Conservation (phyloP, 176 grass and related monocot genomes). For the Aegilops longissima region DNA sequence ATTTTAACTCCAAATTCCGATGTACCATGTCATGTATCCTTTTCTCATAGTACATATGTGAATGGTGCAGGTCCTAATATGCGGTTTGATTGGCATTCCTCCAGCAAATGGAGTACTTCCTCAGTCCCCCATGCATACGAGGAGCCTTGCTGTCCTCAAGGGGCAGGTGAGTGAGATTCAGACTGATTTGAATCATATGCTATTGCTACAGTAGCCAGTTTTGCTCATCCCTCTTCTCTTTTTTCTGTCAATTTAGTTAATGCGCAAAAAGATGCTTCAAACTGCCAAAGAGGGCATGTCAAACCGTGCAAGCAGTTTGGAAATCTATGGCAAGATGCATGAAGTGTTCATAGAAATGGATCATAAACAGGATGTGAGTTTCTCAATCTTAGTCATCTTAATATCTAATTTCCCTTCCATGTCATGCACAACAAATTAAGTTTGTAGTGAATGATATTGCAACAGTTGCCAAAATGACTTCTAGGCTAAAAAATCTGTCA, state of each 20-base stretch:
- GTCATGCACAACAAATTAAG: neutral
- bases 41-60: conserved; percentile 31
- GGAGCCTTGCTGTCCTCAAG: conserved; percentile 80
- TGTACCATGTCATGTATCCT: neutral
- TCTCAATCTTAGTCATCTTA: conserved; percentile 1
- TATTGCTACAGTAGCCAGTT: neutral
- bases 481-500: neutral
- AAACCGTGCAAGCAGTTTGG: conserved; percentile 51
- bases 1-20: neutral
- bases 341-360: conserved; percentile 78
- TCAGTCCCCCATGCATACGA: conserved; percentile 98
- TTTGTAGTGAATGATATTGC: no score
- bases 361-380: conserved; percentile 35
- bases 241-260: conserved; percentile 41
- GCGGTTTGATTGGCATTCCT: conserved; percentile 87
- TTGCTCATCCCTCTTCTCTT: conserved; percentile 4
- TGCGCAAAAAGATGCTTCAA: conserved; percentile 80
- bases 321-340: conserved; percentile 94
- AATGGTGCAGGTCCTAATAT: conserved; percentile 65
- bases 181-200: conserved; percentile 1
- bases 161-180: conserved; percentile 62
- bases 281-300: conserved; percentile 68
- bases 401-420: neutral
- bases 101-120: conserved; percentile 96
- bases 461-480: no score